These are phyloP conservation scores for Nectriaceae sp. DNA, from an alignment of 2,329 filamentous ascomycete species.

Conservation along the genomic window DNA sequence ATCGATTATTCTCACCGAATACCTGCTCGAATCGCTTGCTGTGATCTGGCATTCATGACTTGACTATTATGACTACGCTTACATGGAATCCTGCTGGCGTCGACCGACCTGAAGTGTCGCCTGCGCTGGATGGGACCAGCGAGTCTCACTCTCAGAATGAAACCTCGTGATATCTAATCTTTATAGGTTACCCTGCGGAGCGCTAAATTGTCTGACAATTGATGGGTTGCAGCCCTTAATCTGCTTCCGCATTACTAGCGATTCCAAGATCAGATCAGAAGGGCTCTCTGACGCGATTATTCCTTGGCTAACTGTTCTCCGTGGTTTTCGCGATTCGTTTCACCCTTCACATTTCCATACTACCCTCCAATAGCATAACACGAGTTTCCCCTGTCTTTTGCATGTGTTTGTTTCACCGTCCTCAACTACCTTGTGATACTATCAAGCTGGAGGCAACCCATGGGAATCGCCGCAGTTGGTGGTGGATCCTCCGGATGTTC, in stretches of 20 bases:
- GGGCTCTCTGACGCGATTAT: constrained; percentile 63
- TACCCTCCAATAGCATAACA: neutral
- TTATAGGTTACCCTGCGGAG: constrained; percentile 25
- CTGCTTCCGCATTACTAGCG: constrained; percentile 55
- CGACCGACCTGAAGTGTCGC: too few species aligned
- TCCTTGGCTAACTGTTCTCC: constrained; percentile 27
- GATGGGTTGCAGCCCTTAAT: constrained; percentile 54
- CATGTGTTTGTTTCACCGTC: neutral
- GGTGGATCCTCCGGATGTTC: constrained; percentile 28
- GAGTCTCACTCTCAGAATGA: too few species aligned
- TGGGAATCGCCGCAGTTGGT: neutral
- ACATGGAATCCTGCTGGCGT: too few species aligned
- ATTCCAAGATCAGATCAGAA: constrained; percentile 57
- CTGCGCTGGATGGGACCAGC: too few species aligned
- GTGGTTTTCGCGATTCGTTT: constrained; percentile 64
- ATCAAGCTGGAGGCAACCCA: too few species aligned
- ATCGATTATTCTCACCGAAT: constrained; percentile 30
- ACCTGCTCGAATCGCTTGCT: constrained; percentile 13
- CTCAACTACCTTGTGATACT: too few species aligned
- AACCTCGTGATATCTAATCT: too few species aligned
- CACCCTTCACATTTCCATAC: constrained; percentile 58
- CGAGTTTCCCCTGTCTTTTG: neutral
- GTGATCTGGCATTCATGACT: constrained; percentile 24
- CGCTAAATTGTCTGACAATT: constrained; percentile 48
- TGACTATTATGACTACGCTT: too few species aligned